Conservation (phyloP, 257 asterid species). For the Ballota nigra region DNA sequence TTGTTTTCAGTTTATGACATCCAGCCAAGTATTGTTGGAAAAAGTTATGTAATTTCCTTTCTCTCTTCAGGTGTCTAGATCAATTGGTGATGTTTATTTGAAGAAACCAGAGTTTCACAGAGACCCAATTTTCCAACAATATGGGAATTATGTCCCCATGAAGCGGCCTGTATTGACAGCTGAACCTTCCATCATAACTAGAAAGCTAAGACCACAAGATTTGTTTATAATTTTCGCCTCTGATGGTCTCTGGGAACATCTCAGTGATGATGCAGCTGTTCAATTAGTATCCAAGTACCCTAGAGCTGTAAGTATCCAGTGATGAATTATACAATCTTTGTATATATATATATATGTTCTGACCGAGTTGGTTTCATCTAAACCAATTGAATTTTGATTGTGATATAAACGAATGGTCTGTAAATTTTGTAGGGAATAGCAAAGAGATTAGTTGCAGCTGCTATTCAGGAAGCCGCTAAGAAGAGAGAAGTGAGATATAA, state of each 20-base stretch:
- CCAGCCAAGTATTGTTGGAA: neutral
- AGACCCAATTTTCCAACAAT: conserved; percentile 70
- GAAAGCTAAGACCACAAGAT: conserved; percentile 80
- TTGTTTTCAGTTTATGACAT: neutral
- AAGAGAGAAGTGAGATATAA: conserved; percentile 84
- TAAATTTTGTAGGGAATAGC: conserved; percentile 79
- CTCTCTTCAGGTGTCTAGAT: conserved; percentile 81
- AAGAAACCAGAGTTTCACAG: conserved; percentile 84
- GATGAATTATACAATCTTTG: too few relatives aligned
- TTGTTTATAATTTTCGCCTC: conserved; percentile 87
- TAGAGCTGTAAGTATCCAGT: conserved; percentile 92
- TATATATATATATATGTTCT: neutral
- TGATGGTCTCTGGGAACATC: conserved; percentile 97
- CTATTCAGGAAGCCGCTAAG: conserved; percentile 85
- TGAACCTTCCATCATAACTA: conserved; percentile 78
- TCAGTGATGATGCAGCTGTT: conserved; percentile 81
- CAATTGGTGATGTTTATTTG: conserved; percentile 87
- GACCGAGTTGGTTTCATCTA: neutral
- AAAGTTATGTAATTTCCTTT: neutral
- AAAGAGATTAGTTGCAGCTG: conserved; percentile 78
- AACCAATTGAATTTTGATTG: too few relatives aligned
- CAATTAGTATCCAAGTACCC: conserved; percentile 73
- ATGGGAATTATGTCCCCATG: conserved; percentile 62
- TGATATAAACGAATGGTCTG: neutral
- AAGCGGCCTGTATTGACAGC: conserved; percentile 75